Evolutionary conservation across 495 filamentous ascomycete genomes (phyloP).

Genomic region (Xylaria castorea): DNA sequence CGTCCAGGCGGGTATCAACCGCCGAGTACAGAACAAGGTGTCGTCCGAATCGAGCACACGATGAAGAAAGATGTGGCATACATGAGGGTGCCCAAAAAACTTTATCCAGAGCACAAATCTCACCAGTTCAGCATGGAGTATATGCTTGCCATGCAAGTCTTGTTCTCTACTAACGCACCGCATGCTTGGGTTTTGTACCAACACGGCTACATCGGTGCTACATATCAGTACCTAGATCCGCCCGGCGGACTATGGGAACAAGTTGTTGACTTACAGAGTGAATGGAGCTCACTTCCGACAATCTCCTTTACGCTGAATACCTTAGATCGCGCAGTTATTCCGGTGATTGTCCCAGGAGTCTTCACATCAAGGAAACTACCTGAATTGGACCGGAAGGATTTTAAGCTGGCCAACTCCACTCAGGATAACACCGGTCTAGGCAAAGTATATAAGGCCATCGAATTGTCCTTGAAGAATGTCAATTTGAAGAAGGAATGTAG

Average conservation of each 20-base stretch:
- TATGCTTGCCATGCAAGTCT: slow-evolving; percentile 24
- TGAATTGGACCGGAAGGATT: not conserved
- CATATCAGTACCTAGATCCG: slow-evolving; percentile 34
- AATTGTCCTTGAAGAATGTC: not conserved
- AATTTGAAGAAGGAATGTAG: not conserved
- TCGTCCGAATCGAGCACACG: slow-evolving; percentile 31
- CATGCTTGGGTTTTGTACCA: slow-evolving; percentile 31
- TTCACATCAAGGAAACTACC: slow-evolving; percentile 10
- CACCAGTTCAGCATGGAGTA: slow-evolving; percentile 35
- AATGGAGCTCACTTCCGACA: not conserved
- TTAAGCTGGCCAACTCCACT: not conserved
- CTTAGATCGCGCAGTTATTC: slow-evolving; percentile 16
- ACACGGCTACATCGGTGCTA: not conserved
- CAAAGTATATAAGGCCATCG: not conserved
- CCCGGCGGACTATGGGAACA: slow-evolving; percentile 27
- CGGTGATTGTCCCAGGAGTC: slow-evolving; percentile 32
- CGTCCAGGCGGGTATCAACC: slow-evolving; percentile 30
- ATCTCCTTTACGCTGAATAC: slow-evolving; percentile 8
- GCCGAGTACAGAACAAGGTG: slow-evolving; percentile 10
- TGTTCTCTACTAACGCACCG: slow-evolving; percentile 1
- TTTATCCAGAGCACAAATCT: slow-evolving; percentile 16
- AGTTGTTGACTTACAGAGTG: not conserved
- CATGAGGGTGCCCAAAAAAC: slow-evolving; percentile 30
- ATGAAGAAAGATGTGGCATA: slow-evolving; percentile 27
- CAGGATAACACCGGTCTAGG: not conserved